A percentile compares a stretch with the other conserved stretches of the same genome.
Evolutionary conservation across 1,139 yeast species (phyloP).

Genomic region (Magnusiomyces ingens): DNA sequence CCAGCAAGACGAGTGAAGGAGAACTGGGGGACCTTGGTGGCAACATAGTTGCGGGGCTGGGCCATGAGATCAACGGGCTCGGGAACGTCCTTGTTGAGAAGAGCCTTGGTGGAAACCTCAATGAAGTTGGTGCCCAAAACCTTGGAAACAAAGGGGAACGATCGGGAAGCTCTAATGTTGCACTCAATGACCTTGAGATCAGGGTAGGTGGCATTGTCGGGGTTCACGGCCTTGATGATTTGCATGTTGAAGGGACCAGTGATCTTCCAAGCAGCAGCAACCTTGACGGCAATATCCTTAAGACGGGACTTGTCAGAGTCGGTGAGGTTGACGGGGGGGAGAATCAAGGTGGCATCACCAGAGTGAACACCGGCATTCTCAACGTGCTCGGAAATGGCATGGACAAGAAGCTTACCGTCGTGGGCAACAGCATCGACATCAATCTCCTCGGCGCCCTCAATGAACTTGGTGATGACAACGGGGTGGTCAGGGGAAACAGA

Average conservation of each 20-base stretch:
- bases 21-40: slow-evolving; percentile 96
- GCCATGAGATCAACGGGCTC: slow-evolving; percentile 84
- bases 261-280: slow-evolving; percentile 85
- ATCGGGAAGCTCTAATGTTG: slow-evolving; percentile 96
- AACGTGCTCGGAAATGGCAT: slow-evolving; percentile 97
- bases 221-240: slow-evolving; percentile 72
- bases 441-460: slow-evolving; percentile 95
- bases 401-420: slow-evolving; percentile 93
- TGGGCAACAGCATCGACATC: slow-evolving; percentile 99
- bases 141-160: slow-evolving; percentile 97
- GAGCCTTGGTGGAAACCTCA: slow-evolving; percentile 86
- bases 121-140: slow-evolving; percentile 91
- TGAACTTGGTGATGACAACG: slow-evolving; percentile 93
- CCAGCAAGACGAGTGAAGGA: slow-evolving; percentile 97
- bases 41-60: slow-evolving; percentile 81
- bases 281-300: slow-evolving; percentile 90
- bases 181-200: slow-evolving; percentile 97
- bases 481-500: slow-evolving; percentile 98
- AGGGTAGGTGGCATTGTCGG: slow-evolving; percentile 60
- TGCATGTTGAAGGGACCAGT: slow-evolving; percentile 99
- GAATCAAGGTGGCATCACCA: slow-evolving; percentile 96
- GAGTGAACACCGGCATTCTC: slow-evolving; percentile 99
- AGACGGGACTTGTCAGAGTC: slow-evolving; percentile 84
- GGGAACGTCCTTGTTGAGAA: slow-evolving; percentile 66
- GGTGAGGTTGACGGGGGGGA: slow-evolving; percentile 84